These are phyloP conservation scores for Globisporangium paddicum DNA, from an alignment of 352 stramenopile species.

Conservation along the genomic window DNA sequence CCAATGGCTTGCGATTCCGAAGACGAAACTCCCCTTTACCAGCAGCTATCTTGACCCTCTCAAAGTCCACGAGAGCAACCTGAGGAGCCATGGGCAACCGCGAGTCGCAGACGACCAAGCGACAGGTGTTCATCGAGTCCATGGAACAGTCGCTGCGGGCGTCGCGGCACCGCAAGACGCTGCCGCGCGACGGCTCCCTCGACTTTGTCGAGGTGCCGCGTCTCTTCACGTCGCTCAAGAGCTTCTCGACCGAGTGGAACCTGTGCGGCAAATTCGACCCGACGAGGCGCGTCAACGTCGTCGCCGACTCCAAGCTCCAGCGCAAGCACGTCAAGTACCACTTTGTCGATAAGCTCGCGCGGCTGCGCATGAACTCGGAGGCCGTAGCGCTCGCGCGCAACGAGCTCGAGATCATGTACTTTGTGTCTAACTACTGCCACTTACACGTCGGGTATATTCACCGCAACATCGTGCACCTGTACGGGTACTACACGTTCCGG, in stretches of 20 bases:
- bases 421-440: slow-evolving; percentile 37
- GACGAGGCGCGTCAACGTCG: slow-evolving; percentile 46
- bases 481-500: slow-evolving; percentile 45
- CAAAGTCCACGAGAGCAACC: no score
- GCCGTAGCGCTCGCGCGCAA: slow-evolving; percentile 36
- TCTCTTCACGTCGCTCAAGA: slow-evolving; percentile 44
- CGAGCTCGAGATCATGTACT: slow-evolving; percentile 61
- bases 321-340: slow-evolving; percentile 40
- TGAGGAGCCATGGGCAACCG: slow-evolving; percentile 2
- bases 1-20: no score
- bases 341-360: slow-evolving; percentile 53
- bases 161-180: slow-evolving; percentile 3
- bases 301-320: slow-evolving; percentile 44
- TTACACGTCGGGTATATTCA: slow-evolving; percentile 32
- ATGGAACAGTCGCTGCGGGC: neutral
- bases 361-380: slow-evolving; percentile 31
- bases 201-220: slow-evolving; percentile 20
- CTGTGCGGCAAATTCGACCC: slow-evolving; percentile 54
- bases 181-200: neutral
- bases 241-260: slow-evolving; percentile 62
- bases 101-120: neutral
- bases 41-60: no score
- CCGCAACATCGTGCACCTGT: slow-evolving; percentile 46
- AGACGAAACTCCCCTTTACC: no score
- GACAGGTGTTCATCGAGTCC: slow-evolving; percentile 3